Percentiles rank a stretch among this genome's conserved stretches.
phyloP scores from a whole-genome alignment of 192 early-diverging fungal genomes.

The Tieghemiomyces parasiticus region DNA sequence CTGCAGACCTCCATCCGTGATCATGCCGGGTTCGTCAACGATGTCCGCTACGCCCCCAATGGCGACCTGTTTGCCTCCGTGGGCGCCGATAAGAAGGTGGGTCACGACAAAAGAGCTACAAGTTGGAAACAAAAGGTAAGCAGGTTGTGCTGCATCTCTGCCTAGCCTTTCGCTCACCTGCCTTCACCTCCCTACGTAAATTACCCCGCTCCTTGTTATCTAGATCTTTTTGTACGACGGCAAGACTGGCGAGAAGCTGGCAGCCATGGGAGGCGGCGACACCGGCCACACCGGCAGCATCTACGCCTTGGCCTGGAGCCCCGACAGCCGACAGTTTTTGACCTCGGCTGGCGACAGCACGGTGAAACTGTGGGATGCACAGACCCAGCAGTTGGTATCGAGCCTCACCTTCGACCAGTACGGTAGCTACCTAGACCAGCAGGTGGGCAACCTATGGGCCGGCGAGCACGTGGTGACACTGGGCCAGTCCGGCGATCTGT shows the following conservation, averaged over 20 bases:
- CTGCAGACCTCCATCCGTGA: constrained; percentile 53
- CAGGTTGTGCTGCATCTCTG: too few species aligned
- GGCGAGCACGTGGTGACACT: constrained; percentile 56
- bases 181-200: too few species aligned
- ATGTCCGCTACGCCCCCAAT: constrained; percentile 66
- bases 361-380: constrained; percentile 84
- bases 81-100: constrained; percentile 75
- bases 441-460: constrained; percentile 87
- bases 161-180: too few species aligned
- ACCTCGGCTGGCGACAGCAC: constrained; percentile 79
- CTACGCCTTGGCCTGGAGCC: constrained; percentile 76
- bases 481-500: constrained; percentile 76
- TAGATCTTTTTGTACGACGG: constrained; percentile 91
- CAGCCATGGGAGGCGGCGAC: constrained; percentile 19
- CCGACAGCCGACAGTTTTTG: constrained; percentile 56
- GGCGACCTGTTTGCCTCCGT: constrained; percentile 73
- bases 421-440: constrained; percentile 32
- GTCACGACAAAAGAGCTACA: too few species aligned
- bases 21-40: constrained; percentile 84
- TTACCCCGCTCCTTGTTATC: too few species aligned
- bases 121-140: too few species aligned
- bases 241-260: constrained; percentile 63
- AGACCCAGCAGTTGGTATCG: constrained; percentile 42
- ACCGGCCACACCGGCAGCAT: constrained; percentile 65
- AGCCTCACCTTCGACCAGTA: constrained; percentile 44